Percentiles rank a stretch among this genome's conserved stretches.
Conservation (phyloP, 2,329 filamentous ascomycete genomes). For the Cercospora sojina region DNA sequence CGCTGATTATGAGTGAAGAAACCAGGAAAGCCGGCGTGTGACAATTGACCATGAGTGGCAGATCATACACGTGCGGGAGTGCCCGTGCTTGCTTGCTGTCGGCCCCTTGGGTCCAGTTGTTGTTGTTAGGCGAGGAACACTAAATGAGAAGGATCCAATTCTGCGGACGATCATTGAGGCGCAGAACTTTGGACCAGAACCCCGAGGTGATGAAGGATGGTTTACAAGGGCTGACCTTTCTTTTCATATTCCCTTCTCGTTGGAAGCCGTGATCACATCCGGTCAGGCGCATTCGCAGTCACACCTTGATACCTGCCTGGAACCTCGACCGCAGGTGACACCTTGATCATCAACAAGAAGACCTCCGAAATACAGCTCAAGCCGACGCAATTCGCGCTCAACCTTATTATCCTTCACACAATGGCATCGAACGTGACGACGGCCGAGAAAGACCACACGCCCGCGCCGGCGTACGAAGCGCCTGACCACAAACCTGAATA, state of each 20-base stretch:
- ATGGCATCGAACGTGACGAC: not conserved
- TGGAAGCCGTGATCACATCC: not conserved
- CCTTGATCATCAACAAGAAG: not conserved
- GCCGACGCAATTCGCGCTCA: not conserved
- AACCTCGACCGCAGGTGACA: not conserved
- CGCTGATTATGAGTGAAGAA: not conserved
- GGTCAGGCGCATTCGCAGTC: not conserved
- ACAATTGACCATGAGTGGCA: not conserved
- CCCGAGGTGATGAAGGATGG: not conserved
- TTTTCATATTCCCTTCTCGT: not conserved
- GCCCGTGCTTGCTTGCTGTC: not conserved
- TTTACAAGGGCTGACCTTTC: not conserved
- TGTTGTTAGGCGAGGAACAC: not conserved
- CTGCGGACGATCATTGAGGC: slow-evolving; percentile 5
- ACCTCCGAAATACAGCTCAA: not conserved
- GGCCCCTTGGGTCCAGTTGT: not conserved
- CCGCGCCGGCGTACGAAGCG: slow-evolving; percentile 4
- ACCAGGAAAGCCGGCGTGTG: not conserved
- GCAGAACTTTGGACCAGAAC: not conserved
- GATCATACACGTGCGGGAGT: not conserved
- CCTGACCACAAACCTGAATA: not conserved
- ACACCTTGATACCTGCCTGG: not conserved
- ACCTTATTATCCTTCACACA: not conserved
- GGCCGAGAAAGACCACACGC: not conserved
- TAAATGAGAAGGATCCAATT: slow-evolving; percentile 9